These are phyloP conservation scores for Arthrobotrys conoides DNA, from an alignment of 2,329 filamentous ascomycete genomes.

Conservation along the genomic window DNA sequence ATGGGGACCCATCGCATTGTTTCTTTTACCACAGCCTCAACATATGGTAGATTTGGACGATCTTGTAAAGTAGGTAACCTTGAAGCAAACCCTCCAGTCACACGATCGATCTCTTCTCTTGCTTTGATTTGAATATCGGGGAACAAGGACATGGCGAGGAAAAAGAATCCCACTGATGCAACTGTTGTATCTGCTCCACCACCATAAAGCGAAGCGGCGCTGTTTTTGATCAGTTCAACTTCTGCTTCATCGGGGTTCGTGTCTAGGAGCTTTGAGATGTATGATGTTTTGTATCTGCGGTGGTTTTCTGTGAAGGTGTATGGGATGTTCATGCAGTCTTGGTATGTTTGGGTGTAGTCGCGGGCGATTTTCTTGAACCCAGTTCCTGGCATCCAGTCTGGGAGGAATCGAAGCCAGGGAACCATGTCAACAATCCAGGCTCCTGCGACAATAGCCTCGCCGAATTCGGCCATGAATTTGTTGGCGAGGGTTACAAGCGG, in stretches of 20 bases:
- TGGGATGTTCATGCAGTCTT: constrained; percentile 62
- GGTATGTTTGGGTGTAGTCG: constrained; percentile 43
- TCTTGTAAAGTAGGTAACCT: constrained; percentile 71
- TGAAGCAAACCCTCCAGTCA: constrained; percentile 70
- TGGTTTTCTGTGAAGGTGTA: constrained; percentile 67
- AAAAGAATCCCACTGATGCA: constrained; percentile 66
- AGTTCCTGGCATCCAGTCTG: constrained; percentile 63
- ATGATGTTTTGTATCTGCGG: constrained; percentile 65
- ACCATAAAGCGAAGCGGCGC: constrained; percentile 68
- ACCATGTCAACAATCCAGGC: constrained; percentile 66
- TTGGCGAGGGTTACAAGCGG: constrained; percentile 65
- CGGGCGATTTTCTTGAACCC: constrained; percentile 63
- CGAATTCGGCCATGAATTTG: constrained; percentile 66
- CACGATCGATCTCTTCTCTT: constrained; percentile 73
- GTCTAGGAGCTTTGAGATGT: constrained; percentile 68
- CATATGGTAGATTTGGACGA: constrained; percentile 70
- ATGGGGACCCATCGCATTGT: constrained; percentile 74
- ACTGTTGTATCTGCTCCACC: constrained; percentile 69
- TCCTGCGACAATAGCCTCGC: constrained; percentile 66
- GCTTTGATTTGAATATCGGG: constrained; percentile 72
- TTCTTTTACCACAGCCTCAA: constrained; percentile 74
- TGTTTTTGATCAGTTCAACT: constrained; percentile 67
- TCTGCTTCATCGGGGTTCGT: constrained; percentile 68
- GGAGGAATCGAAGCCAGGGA: constrained; percentile 65
- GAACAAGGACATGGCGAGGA: constrained; percentile 69